Percentiles rank a stretch among this genome's conserved stretches.
Evolutionary conservation across 371 early-diverging fungal genomes (phyloP).

Genomic region (Syncephalastrum monosporum): DNA sequence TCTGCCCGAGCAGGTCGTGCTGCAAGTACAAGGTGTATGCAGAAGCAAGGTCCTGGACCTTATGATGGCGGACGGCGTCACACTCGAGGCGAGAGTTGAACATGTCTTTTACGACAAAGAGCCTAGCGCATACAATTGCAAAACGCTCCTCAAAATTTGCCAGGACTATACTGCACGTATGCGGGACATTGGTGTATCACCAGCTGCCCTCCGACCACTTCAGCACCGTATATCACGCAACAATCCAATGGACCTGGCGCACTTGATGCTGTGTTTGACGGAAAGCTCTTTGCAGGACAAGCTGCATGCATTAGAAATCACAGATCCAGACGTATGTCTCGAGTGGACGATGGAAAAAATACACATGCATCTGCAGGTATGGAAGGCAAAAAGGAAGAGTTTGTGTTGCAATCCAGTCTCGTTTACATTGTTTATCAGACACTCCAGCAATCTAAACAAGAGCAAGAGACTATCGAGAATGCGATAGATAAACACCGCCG

Average conservation of each 20-base stretch:
- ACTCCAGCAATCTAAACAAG: constrained; percentile 14
- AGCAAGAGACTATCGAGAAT: constrained; percentile 14
- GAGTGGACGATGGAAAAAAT: constrained; percentile 52
- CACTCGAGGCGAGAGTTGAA: constrained; percentile 16
- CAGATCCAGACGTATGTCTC: constrained; percentile 56
- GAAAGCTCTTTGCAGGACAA: constrained; percentile 69
- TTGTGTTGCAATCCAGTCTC: neutral
- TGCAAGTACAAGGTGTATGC: constrained; percentile 37
- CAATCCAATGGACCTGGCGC: constrained; percentile 46
- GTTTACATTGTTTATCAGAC: constrained; percentile 11
- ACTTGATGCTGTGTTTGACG: constrained; percentile 65
- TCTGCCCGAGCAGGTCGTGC: constrained; percentile 17
- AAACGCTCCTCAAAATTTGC: constrained; percentile 48
- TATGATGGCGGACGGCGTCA: constrained; percentile 8
- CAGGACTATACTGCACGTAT: constrained; percentile 53
- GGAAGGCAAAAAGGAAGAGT: constrained; percentile 4
- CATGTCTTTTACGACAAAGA: constrained; percentile 10
- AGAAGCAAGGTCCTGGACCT: constrained; percentile 30
- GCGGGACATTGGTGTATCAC: constrained; percentile 63
- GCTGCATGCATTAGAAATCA: constrained; percentile 55
- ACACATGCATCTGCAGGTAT: constrained; percentile 71
- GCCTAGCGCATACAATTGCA: neutral
- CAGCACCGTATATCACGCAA: constrained; percentile 40
- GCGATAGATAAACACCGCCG: constrained; percentile 66
- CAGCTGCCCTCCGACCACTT: constrained; percentile 60